Conservation (phyloP, 2,329 filamentous ascomycete genomes). For the Aspergillus sp. region DNA sequence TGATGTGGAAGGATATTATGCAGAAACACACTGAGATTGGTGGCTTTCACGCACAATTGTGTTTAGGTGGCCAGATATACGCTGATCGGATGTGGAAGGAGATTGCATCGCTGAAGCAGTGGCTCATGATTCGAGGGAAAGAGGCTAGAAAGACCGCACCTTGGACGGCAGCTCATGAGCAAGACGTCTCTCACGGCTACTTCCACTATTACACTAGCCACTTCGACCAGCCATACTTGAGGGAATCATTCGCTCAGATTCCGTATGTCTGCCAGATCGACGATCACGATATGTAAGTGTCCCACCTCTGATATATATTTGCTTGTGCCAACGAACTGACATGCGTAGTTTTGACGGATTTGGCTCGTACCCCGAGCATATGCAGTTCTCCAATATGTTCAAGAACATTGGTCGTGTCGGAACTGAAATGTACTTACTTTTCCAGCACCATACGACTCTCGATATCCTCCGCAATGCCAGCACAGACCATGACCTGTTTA, state of each 20-base stretch:
- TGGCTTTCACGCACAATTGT: slow-evolving; percentile 91
- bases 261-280: slow-evolving; percentile 91
- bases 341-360: slow-evolving; percentile 83
- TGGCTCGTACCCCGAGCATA: slow-evolving; percentile 94
- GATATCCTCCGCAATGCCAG: slow-evolving; percentile 88
- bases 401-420: slow-evolving; percentile 96
- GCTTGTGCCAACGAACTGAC: slow-evolving; percentile 11
- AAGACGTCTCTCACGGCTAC: slow-evolving; percentile 93
- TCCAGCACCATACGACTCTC: slow-evolving; percentile 95
- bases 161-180: slow-evolving; percentile 93
- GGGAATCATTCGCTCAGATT: slow-evolving; percentile 96
- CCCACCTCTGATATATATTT: not conserved
- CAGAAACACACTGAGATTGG: slow-evolving; percentile 96
- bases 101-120: slow-evolving; percentile 88
- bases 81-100: slow-evolving; percentile 96
- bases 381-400: slow-evolving; percentile 97
- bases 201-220: slow-evolving; percentile 99
- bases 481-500: slow-evolving; percentile 90
- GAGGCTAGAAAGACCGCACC: slow-evolving; percentile 85
- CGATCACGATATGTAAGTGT: slow-evolving; percentile 92
- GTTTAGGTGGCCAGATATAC: slow-evolving; percentile 91
- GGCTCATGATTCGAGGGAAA: slow-evolving; percentile 88
- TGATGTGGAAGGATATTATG: slow-evolving; percentile 99
- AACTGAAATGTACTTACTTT: slow-evolving; percentile 96
- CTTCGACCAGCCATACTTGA: slow-evolving; percentile 91